A percentile compares a stretch with the other conserved stretches of the same genome.
phyloP scores from a whole-genome alignment of 176 grass and related monocot species.

The Eleusine indica region DNA sequence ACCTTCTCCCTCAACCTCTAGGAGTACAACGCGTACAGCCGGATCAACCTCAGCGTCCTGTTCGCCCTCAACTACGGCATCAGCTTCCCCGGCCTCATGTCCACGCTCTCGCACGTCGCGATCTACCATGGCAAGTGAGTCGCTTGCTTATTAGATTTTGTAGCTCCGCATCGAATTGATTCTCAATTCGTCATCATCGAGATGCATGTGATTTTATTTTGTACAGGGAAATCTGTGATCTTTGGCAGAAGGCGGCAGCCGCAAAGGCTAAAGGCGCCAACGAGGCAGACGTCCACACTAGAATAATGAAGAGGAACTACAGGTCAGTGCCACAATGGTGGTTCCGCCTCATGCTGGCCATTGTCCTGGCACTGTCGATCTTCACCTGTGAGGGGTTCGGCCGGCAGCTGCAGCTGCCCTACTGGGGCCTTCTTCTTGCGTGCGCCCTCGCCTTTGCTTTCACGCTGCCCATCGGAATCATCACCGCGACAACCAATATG shows the following conservation, averaged over 20 bases:
- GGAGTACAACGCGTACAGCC: conserved; percentile 51
- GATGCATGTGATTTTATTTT: neutral
- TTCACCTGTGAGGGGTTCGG: conserved; percentile 73
- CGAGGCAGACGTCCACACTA: conserved; percentile 59
- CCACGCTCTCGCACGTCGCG: conserved; percentile 72
- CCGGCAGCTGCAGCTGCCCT: conserved; percentile 72
- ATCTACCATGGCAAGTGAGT: conserved; percentile 62
- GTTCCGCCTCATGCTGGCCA: conserved; percentile 62
- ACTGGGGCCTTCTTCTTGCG: conserved; percentile 77
- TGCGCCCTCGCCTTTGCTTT: conserved; percentile 64
- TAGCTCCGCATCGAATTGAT: too few relatives aligned
- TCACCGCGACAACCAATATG: conserved; percentile 55
- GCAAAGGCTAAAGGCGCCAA: neutral
- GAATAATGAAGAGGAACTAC: conserved; percentile 78
- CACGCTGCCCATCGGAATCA: conserved; percentile 74
- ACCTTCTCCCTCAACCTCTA: conserved; percentile 55
- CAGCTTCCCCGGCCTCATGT: conserved; percentile 56
- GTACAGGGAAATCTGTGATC: conserved; percentile 51
- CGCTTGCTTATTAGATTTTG: neutral
- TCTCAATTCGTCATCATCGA: too few relatives aligned
- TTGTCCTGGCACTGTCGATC: conserved; percentile 37
- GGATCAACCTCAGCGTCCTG: conserved; percentile 65
- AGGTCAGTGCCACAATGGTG: conserved; percentile 69
- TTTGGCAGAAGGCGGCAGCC: conserved; percentile 27
- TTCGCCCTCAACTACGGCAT: conserved; percentile 67